Evolutionary conservation across 202 grass and related monocot genomes (phyloP), one percentile per base, ranked within the genome.

Genomic region (Schoenoplectus triqueter): DNA sequence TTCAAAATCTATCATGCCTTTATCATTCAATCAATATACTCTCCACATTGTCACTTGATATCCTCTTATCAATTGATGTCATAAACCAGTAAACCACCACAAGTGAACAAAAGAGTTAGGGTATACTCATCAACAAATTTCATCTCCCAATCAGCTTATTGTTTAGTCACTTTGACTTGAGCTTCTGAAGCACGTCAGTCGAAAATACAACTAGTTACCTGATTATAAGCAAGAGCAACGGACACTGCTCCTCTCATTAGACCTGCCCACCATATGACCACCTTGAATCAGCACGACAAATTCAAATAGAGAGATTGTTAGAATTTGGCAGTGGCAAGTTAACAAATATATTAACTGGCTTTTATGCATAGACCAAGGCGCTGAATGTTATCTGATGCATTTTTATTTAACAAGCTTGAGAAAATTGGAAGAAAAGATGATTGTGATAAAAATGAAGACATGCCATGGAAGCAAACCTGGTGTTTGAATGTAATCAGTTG

Each of bases 251-350:
- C 89, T 85, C 95, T 93, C 89, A 94, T 97, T 72, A 97, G 90
- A 83, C 92, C 92, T 76, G 89, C 95, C 95, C 92, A 97, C 95
- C 95, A 95, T 69, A 97, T 94, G 39, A 97, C 88, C 4, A 92
- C 71, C 92, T 97, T 87, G 8, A 77, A 42, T 73, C 18, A 60
- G 65, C 49, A 66, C 52, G 31, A 84, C 31, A 80, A 52, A 80
- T 55, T 64, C 0, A 5, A 50, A 73, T 3, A 78, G 6, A 74
- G 13, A 78, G 52, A 60, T 5, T 31, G 1, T 40, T 79, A 61
- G 45, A 78, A 60, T 61, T 44, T 78, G 54, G 3, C 42, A n/a
- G 74, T 42, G 74, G 14, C 13, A 78, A 42, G 14, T 78, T 59
- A 2, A n/a, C 73, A 42, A 61, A 74, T 74, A 42, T 41, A 74